Percentiles rank a stretch among this genome's conserved stretches.
Evolutionary conservation across 495 filamentous ascomycete genomes (phyloP).

Genomic region (Baudoinia panamericana): DNA sequence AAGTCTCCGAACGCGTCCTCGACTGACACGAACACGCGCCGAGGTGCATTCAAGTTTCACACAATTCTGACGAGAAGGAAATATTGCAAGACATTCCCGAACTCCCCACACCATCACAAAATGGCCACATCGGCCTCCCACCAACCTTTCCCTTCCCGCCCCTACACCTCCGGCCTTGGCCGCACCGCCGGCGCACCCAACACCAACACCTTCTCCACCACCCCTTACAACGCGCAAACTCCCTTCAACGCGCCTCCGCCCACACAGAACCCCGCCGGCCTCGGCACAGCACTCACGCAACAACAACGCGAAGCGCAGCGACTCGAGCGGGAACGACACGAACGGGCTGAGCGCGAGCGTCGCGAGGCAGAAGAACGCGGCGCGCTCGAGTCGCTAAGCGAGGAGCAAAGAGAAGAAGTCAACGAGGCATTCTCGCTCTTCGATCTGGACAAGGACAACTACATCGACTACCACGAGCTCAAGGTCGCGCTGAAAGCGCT

Average conservation of each 20-base stretch:
- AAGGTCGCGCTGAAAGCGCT: conserved; percentile 95
- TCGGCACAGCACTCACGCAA: conserved; percentile 17
- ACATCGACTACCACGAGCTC: conserved; percentile 95
- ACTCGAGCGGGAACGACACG: conserved; percentile 28
- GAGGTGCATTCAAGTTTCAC: too few relatives aligned
- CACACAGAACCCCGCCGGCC: conserved; percentile 5
- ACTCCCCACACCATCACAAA: too few relatives aligned
- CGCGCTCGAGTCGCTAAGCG: conserved; percentile 43
- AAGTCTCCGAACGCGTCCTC: too few relatives aligned
- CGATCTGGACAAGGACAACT: conserved; percentile 87
- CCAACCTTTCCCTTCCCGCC: conserved; percentile 16
- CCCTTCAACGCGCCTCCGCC: conserved; percentile 15
- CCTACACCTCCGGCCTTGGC: conserved; percentile 20
- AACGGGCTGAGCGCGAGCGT: conserved; percentile 32
- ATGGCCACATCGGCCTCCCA: conserved; percentile 17
- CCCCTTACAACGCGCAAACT: conserved; percentile 12
- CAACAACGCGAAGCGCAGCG: conserved; percentile 28
- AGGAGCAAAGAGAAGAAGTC: conserved; percentile 82
- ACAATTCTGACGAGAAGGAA: too few relatives aligned
- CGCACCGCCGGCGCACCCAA: conserved; percentile 15
- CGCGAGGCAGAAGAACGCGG: conserved; percentile 25
- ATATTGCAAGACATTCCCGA: too few relatives aligned
- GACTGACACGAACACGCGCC: too few relatives aligned
- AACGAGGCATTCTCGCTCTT: conserved; percentile 90
- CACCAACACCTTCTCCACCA: conserved; percentile 27